These are phyloP conservation scores for Fusarium sp. DNA, from an alignment of 2,329 filamentous ascomycete genomes.

Conservation along the genomic window DNA sequence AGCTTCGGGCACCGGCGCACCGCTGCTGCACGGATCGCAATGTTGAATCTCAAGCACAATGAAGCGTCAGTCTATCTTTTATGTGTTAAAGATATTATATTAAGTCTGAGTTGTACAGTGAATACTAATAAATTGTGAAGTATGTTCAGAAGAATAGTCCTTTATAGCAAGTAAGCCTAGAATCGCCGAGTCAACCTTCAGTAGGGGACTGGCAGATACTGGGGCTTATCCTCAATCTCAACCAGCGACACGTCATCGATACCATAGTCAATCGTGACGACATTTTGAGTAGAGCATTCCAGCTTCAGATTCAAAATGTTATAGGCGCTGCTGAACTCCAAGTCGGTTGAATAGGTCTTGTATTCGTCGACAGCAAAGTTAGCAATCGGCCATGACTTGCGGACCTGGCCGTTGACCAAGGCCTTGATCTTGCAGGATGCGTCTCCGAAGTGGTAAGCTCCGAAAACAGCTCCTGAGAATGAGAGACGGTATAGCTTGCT, in stretches of 20 bases:
- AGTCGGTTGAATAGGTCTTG: neutral
- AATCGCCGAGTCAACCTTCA: too few relatives aligned
- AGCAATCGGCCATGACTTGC: slow-evolving; percentile 1
- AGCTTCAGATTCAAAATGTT: slow-evolving; percentile 15
- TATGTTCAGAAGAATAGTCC: too few relatives aligned
- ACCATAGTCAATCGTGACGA: slow-evolving; percentile 10
- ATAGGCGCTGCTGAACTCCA: neutral
- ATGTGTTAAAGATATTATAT: too few relatives aligned
- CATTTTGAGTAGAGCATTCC: neutral
- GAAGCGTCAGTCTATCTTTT: too few relatives aligned
- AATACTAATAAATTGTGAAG: too few relatives aligned
- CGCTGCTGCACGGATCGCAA: too few relatives aligned
- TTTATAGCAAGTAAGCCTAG: too few relatives aligned
- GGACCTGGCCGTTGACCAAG: neutral
- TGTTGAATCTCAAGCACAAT: too few relatives aligned
- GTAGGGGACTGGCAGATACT: too few relatives aligned
- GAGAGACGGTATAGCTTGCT: slow-evolving; percentile 1
- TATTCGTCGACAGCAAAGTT: neutral
- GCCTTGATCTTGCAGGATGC: neutral
- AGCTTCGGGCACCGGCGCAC: too few relatives aligned
- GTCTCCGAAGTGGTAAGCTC: neutral
- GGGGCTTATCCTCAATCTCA: too few relatives aligned
- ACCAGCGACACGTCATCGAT: slow-evolving; percentile 17
- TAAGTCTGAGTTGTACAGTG: too few relatives aligned
- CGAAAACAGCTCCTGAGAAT: slow-evolving; percentile 8